A percentile compares a stretch with the other conserved stretches of the same genome.
Conservation (phyloP, 805 yeast species). For the Ogataea naganishii region DNA sequence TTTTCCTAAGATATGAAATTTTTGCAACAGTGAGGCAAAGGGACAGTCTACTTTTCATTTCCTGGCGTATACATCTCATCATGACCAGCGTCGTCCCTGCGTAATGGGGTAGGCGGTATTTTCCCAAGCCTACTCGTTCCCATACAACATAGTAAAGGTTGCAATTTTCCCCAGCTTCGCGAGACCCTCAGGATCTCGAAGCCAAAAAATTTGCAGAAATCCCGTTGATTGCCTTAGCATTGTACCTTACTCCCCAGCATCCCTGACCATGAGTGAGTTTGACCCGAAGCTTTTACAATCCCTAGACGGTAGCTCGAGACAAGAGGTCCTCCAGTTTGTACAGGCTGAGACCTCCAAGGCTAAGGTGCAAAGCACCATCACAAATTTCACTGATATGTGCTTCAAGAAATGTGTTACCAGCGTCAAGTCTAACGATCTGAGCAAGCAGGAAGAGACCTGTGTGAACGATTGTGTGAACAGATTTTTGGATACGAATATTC, state of each 20-base stretch:
- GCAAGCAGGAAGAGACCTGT: conserved; percentile 59
- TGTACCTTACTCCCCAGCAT: conserved; percentile 2
- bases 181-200: no score
- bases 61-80: no score
- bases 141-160: no score
- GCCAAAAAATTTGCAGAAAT: no score
- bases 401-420: conserved; percentile 72
- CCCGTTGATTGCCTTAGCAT: no score
- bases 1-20: no score
- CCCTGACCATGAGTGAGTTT: conserved; percentile 14
- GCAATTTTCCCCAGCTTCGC: no score
- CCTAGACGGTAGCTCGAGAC: conserved; percentile 61
- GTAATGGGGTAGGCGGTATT: no score
- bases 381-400: conserved; percentile 83
- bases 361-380: conserved; percentile 80
- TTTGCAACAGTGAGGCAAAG: no score
- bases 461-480: conserved; percentile 75
- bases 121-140: no score
- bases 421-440: conserved; percentile 39
- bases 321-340: conserved; percentile 66
- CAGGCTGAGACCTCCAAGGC: conserved; percentile 82
- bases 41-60: no score
- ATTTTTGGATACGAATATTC: conserved; percentile 80
- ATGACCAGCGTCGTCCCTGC: no score
- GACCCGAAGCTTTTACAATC: conserved; percentile 18